Percentiles rank a stretch among this genome's conserved stretches.
These are phyloP conservation scores for Theobroma grandiflorum DNA, from an alignment of 441 rosid genomes.

Conservation along the genomic window DNA sequence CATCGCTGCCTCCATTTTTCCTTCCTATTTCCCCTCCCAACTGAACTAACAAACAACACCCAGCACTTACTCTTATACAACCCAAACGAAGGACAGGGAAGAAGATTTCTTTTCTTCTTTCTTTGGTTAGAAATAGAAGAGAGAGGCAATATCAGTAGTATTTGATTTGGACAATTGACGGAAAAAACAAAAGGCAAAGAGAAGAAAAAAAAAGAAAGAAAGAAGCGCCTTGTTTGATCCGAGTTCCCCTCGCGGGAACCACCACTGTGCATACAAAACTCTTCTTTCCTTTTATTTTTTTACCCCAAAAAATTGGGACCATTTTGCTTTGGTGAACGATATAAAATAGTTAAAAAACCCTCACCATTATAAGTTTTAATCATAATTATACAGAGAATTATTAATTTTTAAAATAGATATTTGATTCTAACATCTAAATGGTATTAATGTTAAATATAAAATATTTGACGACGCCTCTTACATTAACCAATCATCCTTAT, in stretches of 20 bases:
- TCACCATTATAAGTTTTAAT: too few relatives aligned
- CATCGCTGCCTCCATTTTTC: conserved; percentile 84
- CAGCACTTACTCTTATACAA: neutral
- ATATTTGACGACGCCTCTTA: too few relatives aligned
- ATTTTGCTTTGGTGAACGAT: too few relatives aligned
- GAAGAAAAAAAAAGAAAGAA: neutral
- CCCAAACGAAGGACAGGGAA: neutral
- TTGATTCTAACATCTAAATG: too few relatives aligned
- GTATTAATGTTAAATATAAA: too few relatives aligned
- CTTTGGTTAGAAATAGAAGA: neutral
- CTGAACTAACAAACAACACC: neutral
- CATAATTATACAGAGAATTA: too few relatives aligned
- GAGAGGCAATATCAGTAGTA: neutral
- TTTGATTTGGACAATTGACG: neutral
- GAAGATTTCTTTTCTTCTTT: neutral
- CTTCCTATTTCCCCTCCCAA: conserved; percentile 3
- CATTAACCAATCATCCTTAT: too few relatives aligned
- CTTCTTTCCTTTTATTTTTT: too few relatives aligned
- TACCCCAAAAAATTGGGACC: too few relatives aligned
- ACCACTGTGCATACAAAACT: neutral
- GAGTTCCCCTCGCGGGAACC: conserved; percentile 49
- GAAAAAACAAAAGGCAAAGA: neutral
- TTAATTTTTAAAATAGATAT: too few relatives aligned
- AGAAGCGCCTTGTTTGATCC: conserved; percentile 46
- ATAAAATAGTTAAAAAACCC: too few relatives aligned